These are phyloP conservation scores for Metschnikowia noctiluminum DNA, from an alignment of 805 yeast species.

Conservation along the genomic window DNA sequence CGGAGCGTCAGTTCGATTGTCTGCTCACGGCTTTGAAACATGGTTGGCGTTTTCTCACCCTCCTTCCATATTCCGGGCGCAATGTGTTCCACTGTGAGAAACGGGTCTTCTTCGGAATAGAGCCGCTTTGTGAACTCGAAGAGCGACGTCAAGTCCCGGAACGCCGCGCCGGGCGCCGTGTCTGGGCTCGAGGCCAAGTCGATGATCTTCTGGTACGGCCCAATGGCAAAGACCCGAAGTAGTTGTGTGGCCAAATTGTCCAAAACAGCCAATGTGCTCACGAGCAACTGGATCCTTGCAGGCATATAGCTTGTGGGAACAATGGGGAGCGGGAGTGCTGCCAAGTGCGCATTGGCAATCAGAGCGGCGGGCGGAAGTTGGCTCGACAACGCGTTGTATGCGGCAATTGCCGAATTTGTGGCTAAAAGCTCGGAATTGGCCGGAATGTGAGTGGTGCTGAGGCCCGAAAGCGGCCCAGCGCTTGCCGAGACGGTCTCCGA, in stretches of 20 bases:
- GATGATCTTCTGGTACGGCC: constrained; percentile 73
- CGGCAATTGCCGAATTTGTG: constrained; percentile 39
- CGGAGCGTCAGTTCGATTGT: constrained; percentile 64
- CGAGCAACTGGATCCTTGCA: constrained; percentile 58
- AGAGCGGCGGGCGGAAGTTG: constrained; percentile 36
- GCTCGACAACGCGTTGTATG: constrained; percentile 39
- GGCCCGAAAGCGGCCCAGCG: not conserved
- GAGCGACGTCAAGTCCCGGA: constrained; percentile 64
- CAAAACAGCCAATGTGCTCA: constrained; percentile 69
- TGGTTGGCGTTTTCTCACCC: constrained; percentile 54
- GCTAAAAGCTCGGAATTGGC: constrained; percentile 41
- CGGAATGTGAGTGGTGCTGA: constrained; percentile 23
- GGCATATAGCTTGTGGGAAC: constrained; percentile 56
- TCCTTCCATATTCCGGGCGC: constrained; percentile 71
- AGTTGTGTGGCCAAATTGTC: constrained; percentile 83
- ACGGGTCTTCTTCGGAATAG: constrained; percentile 69
- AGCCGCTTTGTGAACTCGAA: constrained; percentile 75
- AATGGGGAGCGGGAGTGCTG: constrained; percentile 57
- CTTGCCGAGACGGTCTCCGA: not conserved
- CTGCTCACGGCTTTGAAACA: constrained; percentile 59
- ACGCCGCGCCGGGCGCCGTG: constrained; percentile 63
- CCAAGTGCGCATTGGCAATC: constrained; percentile 47
- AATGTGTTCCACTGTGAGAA: constrained; percentile 63
- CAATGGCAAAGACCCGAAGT: constrained; percentile 64
- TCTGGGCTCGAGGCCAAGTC: constrained; percentile 64